phyloP scores from a whole-genome alignment of 331 rosid genomes.

The Acacia concinna region DNA sequence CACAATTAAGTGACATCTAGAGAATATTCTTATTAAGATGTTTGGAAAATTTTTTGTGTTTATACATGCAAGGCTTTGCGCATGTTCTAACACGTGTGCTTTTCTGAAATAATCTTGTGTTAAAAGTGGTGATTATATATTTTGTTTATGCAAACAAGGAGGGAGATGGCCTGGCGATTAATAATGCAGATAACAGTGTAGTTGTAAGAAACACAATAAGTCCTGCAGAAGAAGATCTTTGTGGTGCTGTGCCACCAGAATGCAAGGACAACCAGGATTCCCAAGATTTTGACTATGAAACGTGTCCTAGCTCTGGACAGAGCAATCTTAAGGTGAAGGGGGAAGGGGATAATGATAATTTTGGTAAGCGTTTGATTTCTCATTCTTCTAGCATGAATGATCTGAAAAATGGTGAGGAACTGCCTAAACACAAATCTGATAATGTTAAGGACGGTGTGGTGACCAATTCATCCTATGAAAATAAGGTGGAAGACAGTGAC shows the following conservation, averaged over 20 bases:
- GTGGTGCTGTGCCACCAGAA: constrained; percentile 43
- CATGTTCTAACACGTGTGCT: constrained; percentile 21
- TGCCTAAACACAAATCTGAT: constrained; percentile 49
- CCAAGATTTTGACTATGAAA: constrained; percentile 46
- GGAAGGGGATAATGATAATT: constrained; percentile 51
- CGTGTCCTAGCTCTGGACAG: constrained; percentile 39
- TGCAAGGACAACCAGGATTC: constrained; percentile 43
- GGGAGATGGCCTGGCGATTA: constrained; percentile 56
- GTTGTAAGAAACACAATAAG: constrained; percentile 39
- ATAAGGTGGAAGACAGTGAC: constrained; percentile 45
- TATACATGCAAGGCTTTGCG: constrained; percentile 23
- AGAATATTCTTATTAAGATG: neutral
- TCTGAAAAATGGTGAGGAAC: constrained; percentile 46
- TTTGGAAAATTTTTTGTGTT: constrained; percentile 26
- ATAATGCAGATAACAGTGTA: constrained; percentile 37
- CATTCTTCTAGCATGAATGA: constrained; percentile 54
- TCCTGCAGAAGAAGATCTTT: constrained; percentile 43
- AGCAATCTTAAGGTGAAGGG: constrained; percentile 49
- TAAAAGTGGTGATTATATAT: constrained; percentile 39
- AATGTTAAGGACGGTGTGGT: constrained; percentile 41
- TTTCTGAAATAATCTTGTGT: constrained; percentile 32
- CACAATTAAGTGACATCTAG: neutral
- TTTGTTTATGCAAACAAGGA: constrained; percentile 58
- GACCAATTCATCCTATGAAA: constrained; percentile 46
- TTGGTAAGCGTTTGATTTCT: constrained; percentile 41